Evolutionary conservation across 352 stramenopile genomes (phyloP).

Genomic region (Phytophthora agathidicida): DNA sequence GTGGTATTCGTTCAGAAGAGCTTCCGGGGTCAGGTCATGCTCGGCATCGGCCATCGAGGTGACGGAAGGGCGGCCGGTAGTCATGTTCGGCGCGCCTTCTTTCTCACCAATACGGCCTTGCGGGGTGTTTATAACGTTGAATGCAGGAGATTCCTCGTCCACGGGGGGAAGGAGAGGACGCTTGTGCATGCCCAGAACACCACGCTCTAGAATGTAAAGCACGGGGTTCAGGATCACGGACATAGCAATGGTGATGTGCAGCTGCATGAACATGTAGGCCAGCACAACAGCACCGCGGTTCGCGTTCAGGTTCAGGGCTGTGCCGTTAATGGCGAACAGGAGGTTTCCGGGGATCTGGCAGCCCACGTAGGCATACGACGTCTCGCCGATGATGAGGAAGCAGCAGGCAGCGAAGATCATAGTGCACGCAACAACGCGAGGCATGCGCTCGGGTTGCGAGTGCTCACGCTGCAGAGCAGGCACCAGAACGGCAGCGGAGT

Average conservation of each 20-base stretch:
- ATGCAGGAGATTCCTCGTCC: slow-evolving; percentile 41
- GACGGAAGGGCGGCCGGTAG: slow-evolving; percentile 20
- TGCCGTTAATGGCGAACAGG: slow-evolving; percentile 58
- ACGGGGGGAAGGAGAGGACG: slow-evolving; percentile 39
- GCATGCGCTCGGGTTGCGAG: slow-evolving; percentile 66
- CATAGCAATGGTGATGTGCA: slow-evolving; percentile 70
- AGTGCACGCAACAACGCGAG: slow-evolving; percentile 50
- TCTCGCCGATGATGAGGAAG: slow-evolving; percentile 57
- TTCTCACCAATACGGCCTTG: slow-evolving; percentile 18
- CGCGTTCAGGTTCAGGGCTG: slow-evolving; percentile 47
- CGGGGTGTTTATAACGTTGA: slow-evolving; percentile 30
- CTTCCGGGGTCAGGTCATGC: slow-evolving; percentile 33
- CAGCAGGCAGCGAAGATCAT: slow-evolving; percentile 54
- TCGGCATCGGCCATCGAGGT: slow-evolving; percentile 40
- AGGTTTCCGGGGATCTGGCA: slow-evolving; percentile 72
- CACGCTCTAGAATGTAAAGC: slow-evolving; percentile 64
- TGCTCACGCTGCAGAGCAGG: slow-evolving; percentile 66
- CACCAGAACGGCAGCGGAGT: slow-evolving; percentile 61
- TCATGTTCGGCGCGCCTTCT: slow-evolving; percentile 9
- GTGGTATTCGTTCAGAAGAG: slow-evolving; percentile 38
- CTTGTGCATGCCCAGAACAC: slow-evolving; percentile 66
- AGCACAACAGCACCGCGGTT: slow-evolving; percentile 57
- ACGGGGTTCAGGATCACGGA: slow-evolving; percentile 64
- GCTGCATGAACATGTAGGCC: slow-evolving; percentile 67
- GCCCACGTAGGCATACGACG: slow-evolving; percentile 51